Percentiles rank a stretch among this genome's conserved stretches.
phyloP scores from a whole-genome alignment of 768 basidiomycete genomes.

The Suillus cothurnatus region DNA sequence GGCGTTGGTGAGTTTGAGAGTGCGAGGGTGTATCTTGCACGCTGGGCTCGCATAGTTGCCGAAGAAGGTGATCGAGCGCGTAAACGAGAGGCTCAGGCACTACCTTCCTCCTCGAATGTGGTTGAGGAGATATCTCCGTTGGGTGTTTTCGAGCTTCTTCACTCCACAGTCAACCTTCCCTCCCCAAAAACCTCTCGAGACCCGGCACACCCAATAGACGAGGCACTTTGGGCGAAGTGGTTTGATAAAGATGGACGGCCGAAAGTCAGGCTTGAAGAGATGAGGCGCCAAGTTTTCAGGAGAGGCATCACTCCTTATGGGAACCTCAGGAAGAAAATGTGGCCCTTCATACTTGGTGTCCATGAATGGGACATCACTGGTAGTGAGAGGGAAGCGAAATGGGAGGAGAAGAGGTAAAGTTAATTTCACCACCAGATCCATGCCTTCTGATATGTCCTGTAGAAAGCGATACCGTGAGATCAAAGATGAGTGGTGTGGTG shows the following conservation, averaged over 20 bases:
- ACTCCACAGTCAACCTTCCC: conserved; percentile 77
- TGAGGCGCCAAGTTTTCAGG: conserved; percentile 77
- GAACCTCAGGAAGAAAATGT: conserved; percentile 68
- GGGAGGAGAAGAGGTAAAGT: conserved; percentile 64
- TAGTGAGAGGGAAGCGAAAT: conserved; percentile 58
- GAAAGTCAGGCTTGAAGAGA: conserved; percentile 63
- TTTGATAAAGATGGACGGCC: conserved; percentile 74
- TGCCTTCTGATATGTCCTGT: conserved; percentile 7
- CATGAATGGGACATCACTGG: conserved; percentile 76
- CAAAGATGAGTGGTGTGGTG: conserved; percentile 83
- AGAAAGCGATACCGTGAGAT: conserved; percentile 71
- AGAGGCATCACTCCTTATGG: conserved; percentile 63
- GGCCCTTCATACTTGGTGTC: conserved; percentile 91
- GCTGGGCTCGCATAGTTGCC: conserved; percentile 96
- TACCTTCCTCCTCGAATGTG: conserved; percentile 51
- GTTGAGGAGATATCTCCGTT: conserved; percentile 71
- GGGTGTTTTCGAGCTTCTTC: conserved; percentile 86
- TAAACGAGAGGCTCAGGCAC: conserved; percentile 71
- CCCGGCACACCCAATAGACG: conserved; percentile 75
- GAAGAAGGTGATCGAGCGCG: conserved; percentile 96
- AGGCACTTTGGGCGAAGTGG: conserved; percentile 75
- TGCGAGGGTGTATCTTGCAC: conserved; percentile 92
- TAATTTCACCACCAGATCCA: neutral
- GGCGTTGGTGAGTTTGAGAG: conserved; percentile 96
- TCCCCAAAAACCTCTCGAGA: conserved; percentile 83